A percentile compares a stretch with the other conserved stretches of the same genome.
Conservation (phyloP, 2,329 filamentous ascomycete species). For the Pseudogymnoascus sp. region DNA sequence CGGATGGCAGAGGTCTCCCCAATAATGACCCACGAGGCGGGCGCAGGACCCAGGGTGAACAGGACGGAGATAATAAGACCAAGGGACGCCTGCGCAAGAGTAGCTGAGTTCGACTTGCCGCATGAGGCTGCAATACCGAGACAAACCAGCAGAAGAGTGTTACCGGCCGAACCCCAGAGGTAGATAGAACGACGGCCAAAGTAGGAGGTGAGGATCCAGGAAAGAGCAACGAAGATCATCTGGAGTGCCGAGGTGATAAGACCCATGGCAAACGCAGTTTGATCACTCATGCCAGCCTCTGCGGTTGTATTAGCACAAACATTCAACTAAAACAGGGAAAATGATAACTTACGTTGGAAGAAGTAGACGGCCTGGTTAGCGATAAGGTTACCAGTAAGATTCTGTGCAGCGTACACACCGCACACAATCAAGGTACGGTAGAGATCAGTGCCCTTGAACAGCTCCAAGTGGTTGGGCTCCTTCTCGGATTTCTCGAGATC, state of each 20-base stretch:
- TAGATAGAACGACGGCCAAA: conserved; percentile 57
- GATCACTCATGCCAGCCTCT: conserved; percentile 50
- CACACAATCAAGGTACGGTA: conserved; percentile 47
- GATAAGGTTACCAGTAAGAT: conserved; percentile 53
- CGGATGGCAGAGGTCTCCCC: conserved; percentile 58
- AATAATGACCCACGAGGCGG: conserved; percentile 58
- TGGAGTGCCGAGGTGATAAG: conserved; percentile 58
- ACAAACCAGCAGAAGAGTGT: too few relatives aligned
- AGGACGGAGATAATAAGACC: conserved; percentile 60
- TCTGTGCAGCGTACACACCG: conserved; percentile 49
- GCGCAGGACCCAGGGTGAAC: conserved; percentile 53
- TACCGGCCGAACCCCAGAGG: too few relatives aligned
- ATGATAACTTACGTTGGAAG: too few relatives aligned
- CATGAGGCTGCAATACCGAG: conserved; percentile 54
- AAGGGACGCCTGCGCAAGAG: conserved; percentile 54
- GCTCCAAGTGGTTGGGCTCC: conserved; percentile 39
- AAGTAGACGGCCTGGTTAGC: conserved; percentile 38
- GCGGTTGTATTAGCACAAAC: too few relatives aligned
- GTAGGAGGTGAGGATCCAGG: conserved; percentile 58
- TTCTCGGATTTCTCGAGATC: conserved; percentile 39
- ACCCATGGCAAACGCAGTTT: conserved; percentile 51
- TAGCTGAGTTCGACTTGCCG: too few relatives aligned
- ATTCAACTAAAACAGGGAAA: too few relatives aligned
- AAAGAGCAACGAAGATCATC: conserved; percentile 53
- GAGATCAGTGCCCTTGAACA: conserved; percentile 46